Percentiles rank a stretch among this genome's conserved stretches.
Conservation (phyloP, 805 yeast genomes). For the Zygoascus ofunaensis region DNA sequence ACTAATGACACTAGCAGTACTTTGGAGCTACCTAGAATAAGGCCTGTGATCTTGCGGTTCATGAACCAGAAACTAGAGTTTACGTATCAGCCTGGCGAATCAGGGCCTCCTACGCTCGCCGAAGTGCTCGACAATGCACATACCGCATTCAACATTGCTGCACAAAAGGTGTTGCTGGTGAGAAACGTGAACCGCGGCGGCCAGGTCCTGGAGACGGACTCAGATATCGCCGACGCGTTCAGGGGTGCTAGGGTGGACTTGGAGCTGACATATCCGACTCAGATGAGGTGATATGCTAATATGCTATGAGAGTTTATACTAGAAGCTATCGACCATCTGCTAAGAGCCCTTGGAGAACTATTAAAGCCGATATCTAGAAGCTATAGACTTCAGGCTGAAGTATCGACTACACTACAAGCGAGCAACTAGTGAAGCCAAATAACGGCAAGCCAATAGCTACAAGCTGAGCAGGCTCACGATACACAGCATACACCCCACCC, state of each 20-base stretch:
- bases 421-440: too few relatives aligned
- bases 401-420: too few relatives aligned
- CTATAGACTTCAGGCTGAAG: too few relatives aligned
- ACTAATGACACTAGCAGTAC: neutral
- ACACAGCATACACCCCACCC: too few relatives aligned
- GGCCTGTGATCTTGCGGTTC: constrained; percentile 27
- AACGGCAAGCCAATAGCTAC: too few relatives aligned
- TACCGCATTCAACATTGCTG: constrained; percentile 53
- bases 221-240: constrained; percentile 41
- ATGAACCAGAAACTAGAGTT: constrained; percentile 41
- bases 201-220: constrained; percentile 34
- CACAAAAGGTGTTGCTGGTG: constrained; percentile 30
- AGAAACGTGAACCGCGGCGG: constrained; percentile 26
- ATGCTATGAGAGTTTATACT: too few relatives aligned
- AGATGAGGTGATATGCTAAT: too few relatives aligned
- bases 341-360: too few relatives aligned
- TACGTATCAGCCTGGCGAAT: constrained; percentile 45
- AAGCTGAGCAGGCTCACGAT: too few relatives aligned
- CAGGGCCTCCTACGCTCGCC: constrained; percentile 69
- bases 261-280: constrained; percentile 29
- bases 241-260: constrained; percentile 32
- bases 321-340: too few relatives aligned
- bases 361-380: too few relatives aligned
- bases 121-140: constrained; percentile 77
- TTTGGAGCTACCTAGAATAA: constrained; percentile 6